Evolutionary conservation across 2,329 filamentous ascomycete genomes (phyloP).

Genomic region (Xylariaceae sp.): DNA sequence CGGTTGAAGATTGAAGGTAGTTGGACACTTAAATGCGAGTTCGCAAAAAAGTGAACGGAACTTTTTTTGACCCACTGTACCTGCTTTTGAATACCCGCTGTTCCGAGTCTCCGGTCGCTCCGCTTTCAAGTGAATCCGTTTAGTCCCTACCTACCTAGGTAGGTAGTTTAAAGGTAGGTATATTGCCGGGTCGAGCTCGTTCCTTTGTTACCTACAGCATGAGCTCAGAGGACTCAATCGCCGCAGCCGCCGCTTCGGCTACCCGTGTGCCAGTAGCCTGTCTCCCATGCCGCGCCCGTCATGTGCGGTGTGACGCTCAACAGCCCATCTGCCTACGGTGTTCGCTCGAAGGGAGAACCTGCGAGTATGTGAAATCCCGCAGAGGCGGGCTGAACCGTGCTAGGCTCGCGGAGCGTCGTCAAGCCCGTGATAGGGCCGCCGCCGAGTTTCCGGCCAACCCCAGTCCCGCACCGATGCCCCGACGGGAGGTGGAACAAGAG

Average conservation of each 20-base stretch:
- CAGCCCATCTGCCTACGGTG: constrained; percentile 18
- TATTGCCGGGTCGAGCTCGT: background rate
- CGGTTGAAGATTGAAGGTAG: too few relatives aligned
- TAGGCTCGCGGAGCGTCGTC: constrained; percentile 16
- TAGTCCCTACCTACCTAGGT: too few relatives aligned
- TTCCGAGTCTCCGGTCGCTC: too few relatives aligned
- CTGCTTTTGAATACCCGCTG: too few relatives aligned
- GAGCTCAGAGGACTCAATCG: constrained; percentile 5
- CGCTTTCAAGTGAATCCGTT: too few relatives aligned
- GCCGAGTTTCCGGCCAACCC: constrained; percentile 11
- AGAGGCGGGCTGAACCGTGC: constrained; percentile 18
- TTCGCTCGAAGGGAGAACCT: constrained; percentile 17
- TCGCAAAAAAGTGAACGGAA: too few relatives aligned
- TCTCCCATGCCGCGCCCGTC: constrained; percentile 18
- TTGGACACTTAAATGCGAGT: too few relatives aligned
- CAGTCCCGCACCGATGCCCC: constrained; percentile 10
- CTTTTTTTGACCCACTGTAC: too few relatives aligned
- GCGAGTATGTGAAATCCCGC: constrained; percentile 21
- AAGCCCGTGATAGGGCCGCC: constrained; percentile 4
- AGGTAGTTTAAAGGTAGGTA: too few relatives aligned
- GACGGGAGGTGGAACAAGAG: background rate
- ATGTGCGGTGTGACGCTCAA: constrained; percentile 18
- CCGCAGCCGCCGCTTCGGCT: background rate
- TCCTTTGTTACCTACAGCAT: background rate
- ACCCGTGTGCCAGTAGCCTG: constrained; percentile 18